Percentiles rank a stretch among this genome's conserved stretches.
These are phyloP conservation scores for Papiliotrema terrestris DNA, from an alignment of 1,284 basidiomycete species.

Conservation along the genomic window DNA sequence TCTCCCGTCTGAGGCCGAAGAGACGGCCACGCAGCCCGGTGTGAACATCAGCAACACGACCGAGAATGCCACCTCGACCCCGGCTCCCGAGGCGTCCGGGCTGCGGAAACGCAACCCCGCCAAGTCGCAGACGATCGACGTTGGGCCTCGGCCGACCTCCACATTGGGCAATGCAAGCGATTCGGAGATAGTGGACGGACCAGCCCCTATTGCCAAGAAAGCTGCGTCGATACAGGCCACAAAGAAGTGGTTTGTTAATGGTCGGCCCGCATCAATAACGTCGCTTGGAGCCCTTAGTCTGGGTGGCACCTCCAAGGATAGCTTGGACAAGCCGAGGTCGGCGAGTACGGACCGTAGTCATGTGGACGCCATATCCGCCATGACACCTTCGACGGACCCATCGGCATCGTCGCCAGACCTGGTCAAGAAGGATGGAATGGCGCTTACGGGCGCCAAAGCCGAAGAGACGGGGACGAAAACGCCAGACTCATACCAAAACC, in stretches of 20 bases:
- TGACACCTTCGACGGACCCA: neutral
- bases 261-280: constrained; percentile 9
- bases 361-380: neutral
- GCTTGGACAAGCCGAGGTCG: neutral
- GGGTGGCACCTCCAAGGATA: neutral
- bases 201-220: constrained; percentile 11
- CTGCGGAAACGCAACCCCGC: constrained; percentile 14
- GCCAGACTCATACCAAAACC: neutral
- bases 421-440: too few species aligned
- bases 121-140: constrained; percentile 16
- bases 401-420: neutral
- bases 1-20: constrained; percentile 9
- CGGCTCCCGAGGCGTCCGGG: constrained; percentile 10
- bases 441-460: neutral
- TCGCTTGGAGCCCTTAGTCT: neutral
- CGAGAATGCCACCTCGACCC: constrained; percentile 15
- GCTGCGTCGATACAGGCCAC: constrained; percentile 12
- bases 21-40: constrained; percentile 4
- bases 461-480: neutral
- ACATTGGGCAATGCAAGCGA: neutral
- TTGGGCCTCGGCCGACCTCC: neutral
- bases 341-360: neutral
- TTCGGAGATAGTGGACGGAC: neutral
- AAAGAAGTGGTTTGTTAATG: constrained; percentile 27
- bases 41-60: constrained; percentile 9